Percentiles rank a stretch among this genome's conserved stretches.
phyloP scores from a whole-genome alignment of 768 basidiomycete genomes.

The Tubosaeta brunneosetosa region DNA sequence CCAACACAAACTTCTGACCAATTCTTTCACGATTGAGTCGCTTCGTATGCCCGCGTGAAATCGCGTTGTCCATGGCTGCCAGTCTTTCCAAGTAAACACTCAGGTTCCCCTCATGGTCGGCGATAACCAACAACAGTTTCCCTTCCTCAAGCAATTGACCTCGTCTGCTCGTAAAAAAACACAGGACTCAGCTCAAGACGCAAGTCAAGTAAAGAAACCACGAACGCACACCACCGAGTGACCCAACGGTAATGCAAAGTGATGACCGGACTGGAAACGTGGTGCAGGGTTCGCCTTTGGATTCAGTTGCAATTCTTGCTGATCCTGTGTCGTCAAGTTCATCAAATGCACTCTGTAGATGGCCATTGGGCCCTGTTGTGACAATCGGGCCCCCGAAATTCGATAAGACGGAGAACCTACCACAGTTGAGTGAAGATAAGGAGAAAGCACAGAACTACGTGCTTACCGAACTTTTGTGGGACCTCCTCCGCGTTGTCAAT shows the following conservation, averaged over 20 bases:
- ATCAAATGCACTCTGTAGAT: conserved; percentile 23
- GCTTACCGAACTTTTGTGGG: not conserved
- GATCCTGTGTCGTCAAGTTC: conserved; percentile 27
- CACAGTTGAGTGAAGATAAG: not conserved
- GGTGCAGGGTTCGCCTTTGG: conserved; percentile 21
- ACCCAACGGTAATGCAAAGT: conserved; percentile 18
- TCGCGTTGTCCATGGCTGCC: conserved; percentile 27
- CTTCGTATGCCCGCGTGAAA: conserved; percentile 27
- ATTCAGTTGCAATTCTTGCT: conserved; percentile 24
- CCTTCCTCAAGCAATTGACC: conserved; percentile 38
- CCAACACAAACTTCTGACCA: conserved; percentile 40
- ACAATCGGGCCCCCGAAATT: conserved; percentile 3
- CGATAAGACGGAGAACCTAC: not conserved
- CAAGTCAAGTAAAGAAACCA: not conserved
- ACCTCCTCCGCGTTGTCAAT: not conserved
- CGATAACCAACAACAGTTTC: conserved; percentile 40
- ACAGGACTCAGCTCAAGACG: not conserved
- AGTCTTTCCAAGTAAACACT: conserved; percentile 38
- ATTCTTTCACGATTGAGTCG: conserved; percentile 43
- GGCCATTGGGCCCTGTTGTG: conserved; percentile 13
- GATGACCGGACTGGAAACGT: conserved; percentile 9
- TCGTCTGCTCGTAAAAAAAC: conserved; percentile 23
- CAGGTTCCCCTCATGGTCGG: conserved; percentile 32
- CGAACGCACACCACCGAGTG: conserved; percentile 15
- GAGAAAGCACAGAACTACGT: too few species aligned